These are phyloP conservation scores for Guadua angustifolia DNA, from an alignment of 176 grass and related monocot species.

Conservation along the genomic window DNA sequence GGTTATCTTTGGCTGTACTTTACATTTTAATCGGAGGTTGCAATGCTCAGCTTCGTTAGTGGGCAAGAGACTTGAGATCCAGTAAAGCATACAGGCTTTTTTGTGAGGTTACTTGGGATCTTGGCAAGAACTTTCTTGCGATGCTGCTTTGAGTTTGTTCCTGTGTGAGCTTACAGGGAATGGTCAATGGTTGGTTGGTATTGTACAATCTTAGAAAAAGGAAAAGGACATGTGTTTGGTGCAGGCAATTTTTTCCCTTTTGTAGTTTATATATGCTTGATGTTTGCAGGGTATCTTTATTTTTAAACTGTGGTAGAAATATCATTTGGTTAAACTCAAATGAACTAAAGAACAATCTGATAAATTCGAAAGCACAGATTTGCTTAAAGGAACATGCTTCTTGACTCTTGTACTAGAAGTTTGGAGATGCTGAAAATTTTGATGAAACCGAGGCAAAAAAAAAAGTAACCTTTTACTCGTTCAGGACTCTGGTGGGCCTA, in stretches of 20 bases:
- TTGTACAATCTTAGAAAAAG: background rate
- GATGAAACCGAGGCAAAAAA: background rate
- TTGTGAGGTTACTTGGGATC: constrained; percentile 43
- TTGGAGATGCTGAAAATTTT: background rate
- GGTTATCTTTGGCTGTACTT: background rate
- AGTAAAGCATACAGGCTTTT: constrained; percentile 20
- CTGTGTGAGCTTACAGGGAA: background rate
- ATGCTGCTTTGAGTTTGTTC: constrained; percentile 6
- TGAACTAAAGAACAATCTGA: background rate
- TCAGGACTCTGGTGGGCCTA: background rate
- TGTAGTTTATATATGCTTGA: background rate
- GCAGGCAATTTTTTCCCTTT: background rate
- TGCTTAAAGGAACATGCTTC: background rate
- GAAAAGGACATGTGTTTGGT: constrained; percentile 1
- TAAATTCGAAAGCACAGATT: background rate
- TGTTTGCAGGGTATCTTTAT: background rate
- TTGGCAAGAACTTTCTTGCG: constrained; percentile 42
- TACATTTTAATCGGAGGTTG: constrained; percentile 26
- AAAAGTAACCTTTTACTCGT: background rate
- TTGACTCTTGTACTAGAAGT: background rate
- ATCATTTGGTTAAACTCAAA: background rate
- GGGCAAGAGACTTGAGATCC: constrained; percentile 38
- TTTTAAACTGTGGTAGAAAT: background rate
- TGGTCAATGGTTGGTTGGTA: background rate
- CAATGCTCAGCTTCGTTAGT: constrained; percentile 40